Percentiles rank a stretch among this genome's conserved stretches.
Evolutionary conservation across 202 grass and related monocot species (phyloP).

Genomic region (Setaria italica): DNA sequence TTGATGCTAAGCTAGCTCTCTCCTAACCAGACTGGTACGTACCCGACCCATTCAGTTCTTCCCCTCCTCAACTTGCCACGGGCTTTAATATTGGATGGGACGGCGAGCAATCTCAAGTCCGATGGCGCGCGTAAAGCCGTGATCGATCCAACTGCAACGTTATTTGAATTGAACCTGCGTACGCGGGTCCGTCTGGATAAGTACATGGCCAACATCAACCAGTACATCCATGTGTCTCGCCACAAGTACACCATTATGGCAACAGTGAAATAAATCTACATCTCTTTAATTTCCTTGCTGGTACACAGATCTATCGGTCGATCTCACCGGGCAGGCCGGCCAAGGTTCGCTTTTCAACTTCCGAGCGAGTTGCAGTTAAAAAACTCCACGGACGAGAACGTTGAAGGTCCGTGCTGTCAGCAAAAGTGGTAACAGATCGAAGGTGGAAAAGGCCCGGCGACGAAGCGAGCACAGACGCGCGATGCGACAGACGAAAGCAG

Average conservation of each 20-base stretch:
- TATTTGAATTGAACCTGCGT: constrained; percentile 17
- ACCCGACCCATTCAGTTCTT: background rate
- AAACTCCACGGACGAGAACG: background rate
- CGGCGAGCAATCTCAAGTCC: constrained; percentile 35
- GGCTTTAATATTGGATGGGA: constrained; percentile 37
- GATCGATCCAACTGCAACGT: constrained; percentile 30
- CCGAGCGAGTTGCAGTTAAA: constrained; percentile 8
- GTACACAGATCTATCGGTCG: background rate
- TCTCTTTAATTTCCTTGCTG: constrained; percentile 29
- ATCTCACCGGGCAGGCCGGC: background rate
- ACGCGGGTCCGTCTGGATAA: constrained; percentile 1
- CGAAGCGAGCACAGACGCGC: constrained; percentile 13
- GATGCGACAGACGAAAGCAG: constrained; percentile 41
- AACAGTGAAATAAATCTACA: constrained; percentile 48
- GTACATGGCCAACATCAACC: constrained; percentile 47
- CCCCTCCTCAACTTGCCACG: constrained; percentile 27
- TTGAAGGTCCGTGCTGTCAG: background rate
- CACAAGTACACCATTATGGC: constrained; percentile 55
- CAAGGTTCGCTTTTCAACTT: background rate
- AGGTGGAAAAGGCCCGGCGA: background rate
- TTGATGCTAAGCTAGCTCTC: background rate
- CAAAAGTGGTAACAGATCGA: background rate
- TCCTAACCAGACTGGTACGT: background rate
- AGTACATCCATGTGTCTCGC: constrained; percentile 51
- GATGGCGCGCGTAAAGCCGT: constrained; percentile 47